Evolutionary conservation across 140 eudicot species (phyloP).

Genomic region (Erigeron philadelphicus): DNA sequence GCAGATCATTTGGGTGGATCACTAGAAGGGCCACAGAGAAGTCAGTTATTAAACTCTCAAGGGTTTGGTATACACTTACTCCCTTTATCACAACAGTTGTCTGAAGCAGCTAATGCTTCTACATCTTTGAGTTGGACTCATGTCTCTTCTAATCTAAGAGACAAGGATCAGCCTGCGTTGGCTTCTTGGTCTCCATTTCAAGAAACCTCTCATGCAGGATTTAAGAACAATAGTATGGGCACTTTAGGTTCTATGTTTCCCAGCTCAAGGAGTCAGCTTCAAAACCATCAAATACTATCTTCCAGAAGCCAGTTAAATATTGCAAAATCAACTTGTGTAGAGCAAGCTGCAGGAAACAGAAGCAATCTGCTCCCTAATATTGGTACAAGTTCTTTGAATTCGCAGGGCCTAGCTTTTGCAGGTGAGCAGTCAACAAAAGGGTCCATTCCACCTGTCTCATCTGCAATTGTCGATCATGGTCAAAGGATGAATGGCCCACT

Average conservation of each 20-base stretch:
- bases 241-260: constrained; percentile 35
- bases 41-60: constrained; percentile 56
- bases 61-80: constrained; percentile 79
- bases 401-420: constrained; percentile 25
- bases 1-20: constrained; percentile 55
- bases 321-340: constrained; percentile 39
- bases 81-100: constrained; percentile 60
- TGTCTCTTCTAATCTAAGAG: constrained; percentile 34
- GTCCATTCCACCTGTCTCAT: not conserved
- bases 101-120: constrained; percentile 27
- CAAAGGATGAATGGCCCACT: constrained; percentile 25
- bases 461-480: constrained; percentile 25
- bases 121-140: constrained; percentile 28
- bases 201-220: constrained; percentile 27
- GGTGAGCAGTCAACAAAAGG: constrained; percentile 27
- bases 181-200: constrained; percentile 33
- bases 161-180: constrained; percentile 35
- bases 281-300: constrained; percentile 35
- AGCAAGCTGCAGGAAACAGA: constrained; percentile 33
- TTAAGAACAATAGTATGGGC: constrained; percentile 33
- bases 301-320: constrained; percentile 28
- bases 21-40: constrained; percentile 42
- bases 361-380: constrained; percentile 30
- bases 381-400: constrained; percentile 8
- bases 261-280: constrained; percentile 43